Conservation (phyloP, 164 flowering plant species). For the Amborella trichopoda region DNA sequence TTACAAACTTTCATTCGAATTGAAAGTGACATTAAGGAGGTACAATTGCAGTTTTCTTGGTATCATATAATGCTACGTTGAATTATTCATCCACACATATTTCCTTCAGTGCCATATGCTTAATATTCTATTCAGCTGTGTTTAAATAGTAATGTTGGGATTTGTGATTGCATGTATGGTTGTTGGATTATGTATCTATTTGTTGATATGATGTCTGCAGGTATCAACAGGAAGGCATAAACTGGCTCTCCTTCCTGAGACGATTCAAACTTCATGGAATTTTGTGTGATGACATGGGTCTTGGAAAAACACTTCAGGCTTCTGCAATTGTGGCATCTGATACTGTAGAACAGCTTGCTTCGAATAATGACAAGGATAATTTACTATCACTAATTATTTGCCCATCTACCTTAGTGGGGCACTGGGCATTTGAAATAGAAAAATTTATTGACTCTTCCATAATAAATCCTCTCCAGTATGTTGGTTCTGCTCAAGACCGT, state of each 20-base stretch:
- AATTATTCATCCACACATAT: too few relatives aligned
- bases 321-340: slow-evolving; percentile 99
- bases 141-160: too few relatives aligned
- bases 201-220: too few relatives aligned
- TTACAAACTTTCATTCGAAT: slow-evolving; percentile 67
- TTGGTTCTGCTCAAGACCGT: slow-evolving; percentile 89
- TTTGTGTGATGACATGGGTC: slow-evolving; percentile 99
- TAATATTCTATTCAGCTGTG: too few relatives aligned
- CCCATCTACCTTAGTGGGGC: slow-evolving; percentile 96
- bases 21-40: slow-evolving; percentile 88
- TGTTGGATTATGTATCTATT: too few relatives aligned
- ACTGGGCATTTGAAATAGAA: slow-evolving; percentile 98
- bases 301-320: slow-evolving; percentile 98
- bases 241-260: slow-evolving; percentile 87
- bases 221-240: slow-evolving; percentile 99
- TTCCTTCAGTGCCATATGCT: too few relatives aligned
- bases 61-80: too few relatives aligned
- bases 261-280: slow-evolving; percentile 99
- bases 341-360: slow-evolving; percentile 53
- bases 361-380: slow-evolving; percentile 17
- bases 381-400: slow-evolving; percentile 73
- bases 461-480: slow-evolving; percentile 70
- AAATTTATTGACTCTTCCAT: slow-evolving; percentile 74
- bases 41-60: too few relatives aligned
- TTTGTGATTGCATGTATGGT: too few relatives aligned